A percentile compares a stretch with the other conserved stretches of the same genome.
Conservation (phyloP, 75 land plant species). For the Pinus taeda region DNA sequence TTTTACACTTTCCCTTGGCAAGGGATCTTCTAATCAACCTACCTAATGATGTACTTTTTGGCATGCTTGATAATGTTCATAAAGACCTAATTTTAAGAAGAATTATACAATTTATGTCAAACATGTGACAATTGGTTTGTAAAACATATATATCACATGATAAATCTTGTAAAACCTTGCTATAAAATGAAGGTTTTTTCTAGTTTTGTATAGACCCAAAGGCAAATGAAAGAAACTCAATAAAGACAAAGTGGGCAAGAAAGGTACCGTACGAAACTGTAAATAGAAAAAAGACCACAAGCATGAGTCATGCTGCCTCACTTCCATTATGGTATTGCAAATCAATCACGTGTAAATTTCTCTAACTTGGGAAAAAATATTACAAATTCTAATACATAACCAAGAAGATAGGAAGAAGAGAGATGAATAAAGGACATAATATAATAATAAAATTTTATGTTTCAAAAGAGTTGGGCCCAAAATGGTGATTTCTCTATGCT, state of each 20-base stretch:
- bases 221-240: background rate
- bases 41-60: background rate
- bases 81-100: background rate
- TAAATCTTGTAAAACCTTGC: background rate
- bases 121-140: background rate
- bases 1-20: background rate
- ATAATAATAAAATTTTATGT: conserved; percentile 25
- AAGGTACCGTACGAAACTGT: background rate
- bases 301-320: background rate
- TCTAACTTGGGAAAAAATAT: too few species aligned
- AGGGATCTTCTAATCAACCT: background rate
- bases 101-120: background rate
- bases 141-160: background rate
- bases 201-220: background rate
- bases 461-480: conserved; percentile 93
- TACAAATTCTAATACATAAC: too few species aligned
- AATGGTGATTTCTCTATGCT: conserved; percentile 43
- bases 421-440: too few species aligned
- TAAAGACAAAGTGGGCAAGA: background rate
- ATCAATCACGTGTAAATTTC: background rate
- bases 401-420: too few species aligned
- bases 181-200: background rate
- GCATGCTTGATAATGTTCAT: background rate
- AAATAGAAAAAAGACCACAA: background rate
- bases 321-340: background rate